phyloP scores from a whole-genome alignment of 352 stramenopile species.

The Globisporangium heterothallicum region DNA sequence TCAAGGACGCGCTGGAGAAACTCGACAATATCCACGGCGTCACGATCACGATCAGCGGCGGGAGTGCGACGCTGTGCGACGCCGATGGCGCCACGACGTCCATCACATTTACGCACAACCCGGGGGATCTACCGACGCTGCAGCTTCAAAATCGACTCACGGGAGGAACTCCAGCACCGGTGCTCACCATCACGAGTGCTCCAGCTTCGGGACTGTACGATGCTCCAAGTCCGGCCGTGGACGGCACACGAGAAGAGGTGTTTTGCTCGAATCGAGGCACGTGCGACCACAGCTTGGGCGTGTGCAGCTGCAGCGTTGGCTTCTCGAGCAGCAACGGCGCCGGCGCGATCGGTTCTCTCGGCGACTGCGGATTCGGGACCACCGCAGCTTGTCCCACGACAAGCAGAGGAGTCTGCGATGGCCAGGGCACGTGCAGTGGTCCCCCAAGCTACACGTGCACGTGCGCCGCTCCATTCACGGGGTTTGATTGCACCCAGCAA shows the following conservation, averaged over 20 bases:
- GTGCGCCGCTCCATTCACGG: slow-evolving; percentile 55
- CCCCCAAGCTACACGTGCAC: slow-evolving; percentile 44
- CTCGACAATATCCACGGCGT: slow-evolving; percentile 55
- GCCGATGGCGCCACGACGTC: slow-evolving; percentile 30
- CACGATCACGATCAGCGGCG: slow-evolving; percentile 20
- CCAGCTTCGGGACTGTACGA: slow-evolving; percentile 3
- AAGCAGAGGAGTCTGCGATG: slow-evolving; percentile 31
- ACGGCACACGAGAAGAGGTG: slow-evolving; percentile 43
- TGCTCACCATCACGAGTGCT: slow-evolving; percentile 12
- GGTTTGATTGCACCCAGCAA: slow-evolving; percentile 48
- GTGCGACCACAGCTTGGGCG: slow-evolving; percentile 51
- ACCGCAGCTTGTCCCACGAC: slow-evolving; percentile 33
- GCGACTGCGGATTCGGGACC: slow-evolving; percentile 42
- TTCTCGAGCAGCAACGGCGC: slow-evolving; percentile 62
- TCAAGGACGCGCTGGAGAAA: slow-evolving; percentile 51
- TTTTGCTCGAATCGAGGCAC: slow-evolving; percentile 85
- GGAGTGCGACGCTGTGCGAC: slow-evolving; percentile 28
- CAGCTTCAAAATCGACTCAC: slow-evolving; percentile 43
- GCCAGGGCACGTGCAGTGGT: slow-evolving; percentile 36
- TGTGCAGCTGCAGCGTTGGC: slow-evolving; percentile 62
- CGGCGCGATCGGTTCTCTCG: slow-evolving; percentile 22
- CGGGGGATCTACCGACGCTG: slow-evolving; percentile 42
- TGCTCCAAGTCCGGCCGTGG: slow-evolving; percentile 7
- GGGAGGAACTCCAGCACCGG: slow-evolving; percentile 9
- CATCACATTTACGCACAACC: slow-evolving; percentile 73